Evolutionary conservation across 441 rosid species (phyloP), one percentile per base, ranked within the genome.

Genomic region (Brassica balearica): DNA sequence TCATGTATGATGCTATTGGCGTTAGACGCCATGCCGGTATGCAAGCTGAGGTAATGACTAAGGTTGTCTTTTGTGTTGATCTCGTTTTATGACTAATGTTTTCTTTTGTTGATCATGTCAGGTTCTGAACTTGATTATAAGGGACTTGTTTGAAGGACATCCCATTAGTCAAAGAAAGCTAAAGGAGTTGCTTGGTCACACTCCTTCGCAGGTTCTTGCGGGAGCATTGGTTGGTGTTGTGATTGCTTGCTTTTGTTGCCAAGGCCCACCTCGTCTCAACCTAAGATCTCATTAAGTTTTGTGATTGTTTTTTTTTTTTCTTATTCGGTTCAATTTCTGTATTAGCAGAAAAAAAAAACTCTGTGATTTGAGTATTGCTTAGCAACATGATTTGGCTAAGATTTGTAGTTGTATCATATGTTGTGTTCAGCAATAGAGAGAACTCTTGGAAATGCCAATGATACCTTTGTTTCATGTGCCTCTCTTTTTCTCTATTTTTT

Each of bases 11-110:
- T 79, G 97, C 95, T 0, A 92, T 90, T 10, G 98, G 98, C 6
- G 96, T 94, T 58, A 84, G 97, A 81, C 93, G 98, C 9, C 98
- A 94, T 74, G 98, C 97, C 14, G 98, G 98, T 63, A 90, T 94
- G 92, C 98, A 94, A 84, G 98, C 96, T 76, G 84, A 89, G 97
- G 98, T 92, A 76, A 80, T 41, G 4, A 4, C 27, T 25, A 25
- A 25, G 3, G 27, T 25, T 25, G 27, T 25, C 27, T 25, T 25
- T 25, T 25, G 27, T 25, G 27, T 25, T 25, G 27, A 25, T 25
- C 27, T 25, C 4, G 27, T 25, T 25, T 29, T 29, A 29, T 29
- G 34, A 1, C 34, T 25, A 29, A 29, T 29, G 34, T 29, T 29
- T 5, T 29, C 34, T 29, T 60, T 69, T 36, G 80, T 67, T 61